phyloP scores from a whole-genome alignment of 2,329 filamentous ascomycete genomes.

The Colletotrichum abscissum region DNA sequence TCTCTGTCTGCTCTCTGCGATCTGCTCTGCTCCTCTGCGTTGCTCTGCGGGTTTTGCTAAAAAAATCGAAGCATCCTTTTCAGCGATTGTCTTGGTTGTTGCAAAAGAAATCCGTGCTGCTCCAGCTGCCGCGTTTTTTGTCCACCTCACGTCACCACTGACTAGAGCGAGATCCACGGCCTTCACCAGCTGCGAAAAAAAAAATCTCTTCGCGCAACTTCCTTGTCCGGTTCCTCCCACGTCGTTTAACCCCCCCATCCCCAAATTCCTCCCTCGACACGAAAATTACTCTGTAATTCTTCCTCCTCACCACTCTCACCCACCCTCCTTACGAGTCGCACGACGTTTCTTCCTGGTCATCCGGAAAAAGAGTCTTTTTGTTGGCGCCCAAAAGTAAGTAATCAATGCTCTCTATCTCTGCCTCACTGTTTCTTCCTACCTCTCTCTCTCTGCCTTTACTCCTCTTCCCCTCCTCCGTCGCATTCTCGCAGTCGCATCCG shows the following conservation, averaged over 20 bases:
- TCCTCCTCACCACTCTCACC: constrained; percentile 19
- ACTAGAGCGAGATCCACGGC: constrained; percentile 32
- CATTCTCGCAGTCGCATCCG: constrained; percentile 22
- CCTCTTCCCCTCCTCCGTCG: constrained; percentile 10
- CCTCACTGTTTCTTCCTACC: constrained; percentile 33
- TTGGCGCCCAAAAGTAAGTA: constrained; percentile 67
- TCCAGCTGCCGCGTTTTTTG: constrained; percentile 29
- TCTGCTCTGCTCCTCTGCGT: constrained; percentile 34
- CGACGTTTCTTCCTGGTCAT: constrained; percentile 45
- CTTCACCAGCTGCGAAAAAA: constrained; percentile 19
- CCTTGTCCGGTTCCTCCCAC: constrained; percentile 34
- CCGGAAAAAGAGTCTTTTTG: constrained; percentile 43
- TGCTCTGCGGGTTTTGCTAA: constrained; percentile 28
- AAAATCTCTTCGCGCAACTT: constrained; percentile 35
- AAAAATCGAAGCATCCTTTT: constrained; percentile 34
- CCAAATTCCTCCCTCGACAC: constrained; percentile 25
- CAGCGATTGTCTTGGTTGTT: constrained; percentile 35
- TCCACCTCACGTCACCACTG: constrained; percentile 33
- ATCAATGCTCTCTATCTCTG: not conserved
- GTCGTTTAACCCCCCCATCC: constrained; percentile 27
- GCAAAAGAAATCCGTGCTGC: constrained; percentile 27
- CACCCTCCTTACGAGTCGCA: constrained; percentile 45
- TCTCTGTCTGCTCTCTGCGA: constrained; percentile 41
- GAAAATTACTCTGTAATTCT: constrained; percentile 32
- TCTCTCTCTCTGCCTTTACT: constrained; percentile 34